Percentiles rank a stretch among this genome's conserved stretches.
phyloP scores from a whole-genome alignment of 306 rosid genomes.

The Inga oerstediana region DNA sequence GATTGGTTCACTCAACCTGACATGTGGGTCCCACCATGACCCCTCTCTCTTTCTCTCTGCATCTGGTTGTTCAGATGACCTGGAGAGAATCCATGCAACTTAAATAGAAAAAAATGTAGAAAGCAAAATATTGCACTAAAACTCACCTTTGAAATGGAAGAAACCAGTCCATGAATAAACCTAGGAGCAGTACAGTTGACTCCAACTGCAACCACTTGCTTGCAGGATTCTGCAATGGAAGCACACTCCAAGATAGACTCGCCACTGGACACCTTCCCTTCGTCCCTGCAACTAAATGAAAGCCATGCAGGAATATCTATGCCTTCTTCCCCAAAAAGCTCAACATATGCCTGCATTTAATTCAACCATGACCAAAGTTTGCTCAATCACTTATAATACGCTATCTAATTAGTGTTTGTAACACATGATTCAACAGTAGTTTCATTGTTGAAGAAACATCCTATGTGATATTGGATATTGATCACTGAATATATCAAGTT shows the following conservation, averaged over 20 bases:
- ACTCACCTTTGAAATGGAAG: constrained; percentile 59
- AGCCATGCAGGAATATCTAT: constrained; percentile 85
- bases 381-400: neutral
- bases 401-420: neutral
- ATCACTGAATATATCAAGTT: neutral
- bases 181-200: constrained; percentile 93
- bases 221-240: constrained; percentile 70
- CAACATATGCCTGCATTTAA: constrained; percentile 72
- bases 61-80: neutral
- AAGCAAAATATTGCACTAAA: constrained; percentile 10
- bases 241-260: constrained; percentile 79
- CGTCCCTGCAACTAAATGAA: constrained; percentile 81
- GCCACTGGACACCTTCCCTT: constrained; percentile 67
- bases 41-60: neutral
- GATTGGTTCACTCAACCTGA: neutral
- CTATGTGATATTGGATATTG: neutral
- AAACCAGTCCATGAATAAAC: constrained; percentile 69
- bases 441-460: neutral
- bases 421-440: neutral
- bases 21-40: neutral
- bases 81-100: neutral
- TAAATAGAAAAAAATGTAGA: neutral
- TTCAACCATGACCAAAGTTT: constrained; percentile 10
- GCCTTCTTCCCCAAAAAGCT: constrained; percentile 76
- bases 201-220: constrained; percentile 73